Evolutionary conservation across 192 early-diverging fungal genomes (phyloP), one percentile per base, ranked within the genome.

Genomic region (Pilobolus umbonatus): DNA sequence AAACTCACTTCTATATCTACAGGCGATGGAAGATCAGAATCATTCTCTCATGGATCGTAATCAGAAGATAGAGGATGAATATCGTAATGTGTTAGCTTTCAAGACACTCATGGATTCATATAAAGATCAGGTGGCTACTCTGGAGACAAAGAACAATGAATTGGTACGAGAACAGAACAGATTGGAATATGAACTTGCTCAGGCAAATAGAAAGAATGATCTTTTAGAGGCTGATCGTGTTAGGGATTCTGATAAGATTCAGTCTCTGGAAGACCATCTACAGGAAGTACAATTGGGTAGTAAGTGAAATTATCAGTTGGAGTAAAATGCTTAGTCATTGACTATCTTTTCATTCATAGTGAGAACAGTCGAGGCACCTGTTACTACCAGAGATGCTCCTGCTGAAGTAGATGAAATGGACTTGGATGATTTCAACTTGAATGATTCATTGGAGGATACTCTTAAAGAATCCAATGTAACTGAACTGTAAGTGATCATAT

Each of bases 61-160:
- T 46, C 74, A 77, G 14, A 75, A 83, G 44, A 79, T 95, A 30
- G 92, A 95, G 71, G 91, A 96, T 17, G 90, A 98, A 60, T 94
- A 89, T 73, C 79, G 77, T 29, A 92, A 94, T 64, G 76, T 92
- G 5, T 72, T 80, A 34, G 78, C 79, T 29, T 88, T 88, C 55
- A 90, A 87, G 67, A 82, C 87, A 1, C 60, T 90, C n/a, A 85
- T 95, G 76, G 91, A 96, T 51, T 86, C 83, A 21, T 91, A 89
- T 72, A 92, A 93, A 60, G 85, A 92, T 46, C 89, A 93, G 59
- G 80, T 93, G 36, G 68, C 76, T 22, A 65, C 72, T 28, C 75
- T 94, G n/a, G 92, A 96, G 57, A 76, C 68, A 47, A 86, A 82
- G 44, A 89, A 85, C 62, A 79, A 75, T 29, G 54, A 76, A 21